These are phyloP conservation scores for Odontarrhena argentea DNA, from an alignment of 345 rosid species.

Conservation along the genomic window DNA sequence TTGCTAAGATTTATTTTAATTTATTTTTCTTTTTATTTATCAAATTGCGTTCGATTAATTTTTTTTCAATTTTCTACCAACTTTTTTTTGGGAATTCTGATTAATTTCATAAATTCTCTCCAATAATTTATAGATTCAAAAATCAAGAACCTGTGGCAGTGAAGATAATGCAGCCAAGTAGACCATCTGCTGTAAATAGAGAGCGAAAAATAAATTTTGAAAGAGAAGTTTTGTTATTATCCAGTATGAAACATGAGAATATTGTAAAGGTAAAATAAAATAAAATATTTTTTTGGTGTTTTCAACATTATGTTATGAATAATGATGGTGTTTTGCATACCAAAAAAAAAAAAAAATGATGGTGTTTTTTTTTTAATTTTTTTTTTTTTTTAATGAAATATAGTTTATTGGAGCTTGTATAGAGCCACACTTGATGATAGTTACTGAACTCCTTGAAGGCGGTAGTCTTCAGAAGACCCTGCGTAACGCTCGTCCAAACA, in stretches of 20 bases:
- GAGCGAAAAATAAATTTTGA: constrained; percentile 49
- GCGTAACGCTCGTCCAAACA: constrained; percentile 48
- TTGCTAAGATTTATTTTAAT: too few relatives aligned
- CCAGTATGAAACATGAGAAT: constrained; percentile 52
- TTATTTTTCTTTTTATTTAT: neutral
- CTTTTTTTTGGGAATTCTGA: too few relatives aligned
- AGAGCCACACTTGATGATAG: constrained; percentile 58
- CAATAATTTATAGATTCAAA: constrained; percentile 26
- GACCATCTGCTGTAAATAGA: constrained; percentile 36
- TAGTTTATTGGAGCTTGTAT: constrained; percentile 63
- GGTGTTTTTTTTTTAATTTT: too few relatives aligned
- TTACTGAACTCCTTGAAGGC: constrained; percentile 61
- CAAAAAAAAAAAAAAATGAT: too few relatives aligned
- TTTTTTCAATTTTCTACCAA: neutral
- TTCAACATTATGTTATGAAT: neutral
- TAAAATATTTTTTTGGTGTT: neutral
- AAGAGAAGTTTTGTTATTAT: constrained; percentile 58
- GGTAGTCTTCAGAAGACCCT: constrained; percentile 52
- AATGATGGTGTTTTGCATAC: neutral
- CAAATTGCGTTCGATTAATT: too few relatives aligned
- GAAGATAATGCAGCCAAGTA: constrained; percentile 53
- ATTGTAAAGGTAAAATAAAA: constrained; percentile 51
- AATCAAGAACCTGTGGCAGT: constrained; percentile 50
- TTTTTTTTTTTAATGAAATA: neutral
- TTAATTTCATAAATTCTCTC: neutral